Base-by-base conservation (phyloP, 202 grass and related monocot genomes). In the Digitaria exilis region DNA sequence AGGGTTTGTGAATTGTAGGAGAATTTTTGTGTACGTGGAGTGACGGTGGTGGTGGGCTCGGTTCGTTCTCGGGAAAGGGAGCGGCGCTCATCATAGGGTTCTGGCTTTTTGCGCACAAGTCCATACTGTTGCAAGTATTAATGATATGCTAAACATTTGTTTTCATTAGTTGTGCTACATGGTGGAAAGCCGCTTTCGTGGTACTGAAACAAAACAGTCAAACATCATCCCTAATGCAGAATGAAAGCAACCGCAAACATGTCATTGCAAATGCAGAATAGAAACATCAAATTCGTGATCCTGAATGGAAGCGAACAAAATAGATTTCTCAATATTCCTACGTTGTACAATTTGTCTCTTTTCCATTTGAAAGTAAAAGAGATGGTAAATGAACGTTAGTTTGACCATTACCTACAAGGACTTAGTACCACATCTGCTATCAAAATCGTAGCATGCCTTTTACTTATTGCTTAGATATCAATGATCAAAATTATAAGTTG, bases 1-100 rank as follows among this genome's bases (percentile, higher is more conserved):
- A 46, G 69, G 60, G n/a, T 49, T 81, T 49, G 29, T 1, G 42
- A 19, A 56, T 76, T 58, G 0, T 67, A 26, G 28, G 67, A 1
- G 35, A 34, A 48, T 58, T 57, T 57, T 32, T 73, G 68, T 80
- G 77, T 58, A 26, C 69, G 48, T 80, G 61, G 68, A 65, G 18
- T 2, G 68, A 28, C 45, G 31, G 75, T 19, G 57, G 56, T 55
- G 44, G 65, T 60, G 52, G 66, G 16, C 15, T 11, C 29, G 10
- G 8, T 7, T 12, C 30, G n/a, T 72, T 71, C 58, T 18, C 11
- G 9, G 22, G 52, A 35, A 43, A 22, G 5, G 0, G 52, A 39
- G 9, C 49, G 7, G 60, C 52, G 12, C 49, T 65, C 7, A 28
- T 14, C 42, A 6, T 68, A 11, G 5, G 19, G 17, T 43, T 76